Base-by-base conservation (phyloP, 352 stramenopile genomes). In the Phytophthora citrophthora region DNA sequence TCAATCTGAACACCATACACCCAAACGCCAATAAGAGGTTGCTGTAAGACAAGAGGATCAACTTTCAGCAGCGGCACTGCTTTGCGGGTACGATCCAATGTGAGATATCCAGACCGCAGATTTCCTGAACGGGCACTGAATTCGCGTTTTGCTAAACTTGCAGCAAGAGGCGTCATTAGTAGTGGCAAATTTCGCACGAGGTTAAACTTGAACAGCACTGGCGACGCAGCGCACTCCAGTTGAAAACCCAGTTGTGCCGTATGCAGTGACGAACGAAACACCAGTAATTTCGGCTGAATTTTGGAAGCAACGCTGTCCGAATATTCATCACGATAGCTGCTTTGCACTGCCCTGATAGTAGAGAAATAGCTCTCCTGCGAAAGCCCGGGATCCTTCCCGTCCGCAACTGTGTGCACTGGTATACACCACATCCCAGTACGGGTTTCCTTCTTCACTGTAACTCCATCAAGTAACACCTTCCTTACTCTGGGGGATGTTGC, bases 11-110 rank as follows among this genome's bases (percentile, higher is more conserved):
- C 63, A 26, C 86, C 86, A 36, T 89, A 90, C 4, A 91, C 72
- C 86, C 86, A 94, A 44, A 94, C 18, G 11, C 86, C 86, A 1
- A 94, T 82, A 48, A 92, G 68, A 2, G 83, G 86, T 20, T 83
- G 77, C 49, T 90, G 78, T 4, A 83, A 49, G 38, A 91, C 79
- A 12, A 94, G 70, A 43, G 86, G 81, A 27, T 94, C 86, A 1
- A 85, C 76, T 67, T 90, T 85, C 8, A 94, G 70, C 44, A 94
- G 43, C 11, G 86, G 81, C 1, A 93, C 86, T 1, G 86, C 86
- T 51, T 94, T 94, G 0, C 86, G 77, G n/a, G 84, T 80, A 13
- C 77, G 78, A 49, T 94, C 86, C 0, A 94, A 70, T 18, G 86
- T 94, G 10, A 94, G 52, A 48, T 89, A 93, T 0, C 86, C 86